phyloP scores from a whole-genome alignment of 1,284 basidiomycete genomes.

The Puccinia triticina region DNA sequence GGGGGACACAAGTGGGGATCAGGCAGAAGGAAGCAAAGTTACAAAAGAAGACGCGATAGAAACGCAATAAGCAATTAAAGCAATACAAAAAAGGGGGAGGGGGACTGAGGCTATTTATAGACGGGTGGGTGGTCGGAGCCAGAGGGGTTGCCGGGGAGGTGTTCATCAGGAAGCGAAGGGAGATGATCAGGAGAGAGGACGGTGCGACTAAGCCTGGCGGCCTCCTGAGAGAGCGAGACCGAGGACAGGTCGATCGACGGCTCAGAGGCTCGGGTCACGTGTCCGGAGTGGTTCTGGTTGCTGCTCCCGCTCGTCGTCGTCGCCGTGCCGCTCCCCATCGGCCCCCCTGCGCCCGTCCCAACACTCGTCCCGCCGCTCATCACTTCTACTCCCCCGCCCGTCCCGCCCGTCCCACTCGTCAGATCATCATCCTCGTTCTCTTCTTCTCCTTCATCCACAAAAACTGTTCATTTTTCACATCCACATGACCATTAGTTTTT shows the following conservation, averaged over 20 bases:
- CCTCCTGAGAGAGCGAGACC: background rate
- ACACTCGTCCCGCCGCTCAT: background rate
- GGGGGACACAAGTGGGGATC: background rate
- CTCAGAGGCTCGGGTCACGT: background rate
- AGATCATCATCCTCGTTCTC: conserved; percentile 33
- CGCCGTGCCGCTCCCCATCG: background rate
- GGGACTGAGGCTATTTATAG: no score
- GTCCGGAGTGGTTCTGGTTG: conserved; percentile 12
- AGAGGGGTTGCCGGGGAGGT: no score
- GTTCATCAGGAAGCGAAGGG: no score
- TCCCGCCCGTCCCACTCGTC: conserved; percentile 17
- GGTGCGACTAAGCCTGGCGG: background rate
- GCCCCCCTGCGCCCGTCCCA: background rate
- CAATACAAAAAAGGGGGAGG: no score
- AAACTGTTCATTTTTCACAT: conserved; percentile 9
- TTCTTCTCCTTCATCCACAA: conserved; percentile 40
- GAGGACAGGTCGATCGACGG: background rate
- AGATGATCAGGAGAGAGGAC: no score
- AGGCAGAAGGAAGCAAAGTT: background rate
- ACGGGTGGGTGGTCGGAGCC: no score
- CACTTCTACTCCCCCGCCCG: background rate
- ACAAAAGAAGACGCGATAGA: background rate
- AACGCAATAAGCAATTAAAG: no score
- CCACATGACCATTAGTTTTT: background rate
- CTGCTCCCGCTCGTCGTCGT: conserved; percentile 8